Percentiles rank a stretch among this genome's conserved stretches.
Conservation (phyloP, 1,284 basidiomycete species). For the Fomitopsis betulina region DNA sequence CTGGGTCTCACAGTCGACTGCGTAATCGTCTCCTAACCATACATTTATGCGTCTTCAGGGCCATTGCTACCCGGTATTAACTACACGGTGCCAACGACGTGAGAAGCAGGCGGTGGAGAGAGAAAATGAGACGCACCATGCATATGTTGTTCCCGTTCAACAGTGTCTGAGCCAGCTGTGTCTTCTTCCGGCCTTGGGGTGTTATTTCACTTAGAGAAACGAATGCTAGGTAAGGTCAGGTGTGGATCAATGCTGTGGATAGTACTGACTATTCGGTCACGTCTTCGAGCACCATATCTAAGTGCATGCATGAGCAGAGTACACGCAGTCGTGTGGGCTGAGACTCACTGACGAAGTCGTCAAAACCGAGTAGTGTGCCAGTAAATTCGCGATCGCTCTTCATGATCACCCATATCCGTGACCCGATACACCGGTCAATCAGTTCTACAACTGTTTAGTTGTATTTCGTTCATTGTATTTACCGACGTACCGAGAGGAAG, state of each 20-base stretch:
- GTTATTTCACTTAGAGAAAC: slow-evolving; percentile 76
- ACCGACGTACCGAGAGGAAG: slow-evolving; percentile 43
- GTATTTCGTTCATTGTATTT: background rate
- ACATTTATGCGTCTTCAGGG: slow-evolving; percentile 42
- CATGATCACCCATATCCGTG: slow-evolving; percentile 95
- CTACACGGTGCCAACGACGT: slow-evolving; percentile 29
- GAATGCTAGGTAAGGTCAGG: background rate
- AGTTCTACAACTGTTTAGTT: slow-evolving; percentile 53
- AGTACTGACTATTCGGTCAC: slow-evolving; percentile 86
- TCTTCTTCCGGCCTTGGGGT: slow-evolving; percentile 78
- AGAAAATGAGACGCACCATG: slow-evolving; percentile 62
- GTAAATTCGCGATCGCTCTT: slow-evolving; percentile 95
- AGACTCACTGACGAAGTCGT: slow-evolving; percentile 98
- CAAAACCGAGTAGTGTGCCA: slow-evolving; percentile 94
- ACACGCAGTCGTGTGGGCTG: background rate
- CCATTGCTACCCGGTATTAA: slow-evolving; percentile 78
- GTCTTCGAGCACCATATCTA: slow-evolving; percentile 98
- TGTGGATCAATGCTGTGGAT: background rate
- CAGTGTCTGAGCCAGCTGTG: slow-evolving; percentile 84
- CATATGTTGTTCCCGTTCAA: slow-evolving; percentile 98
- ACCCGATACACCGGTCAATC: slow-evolving; percentile 93
- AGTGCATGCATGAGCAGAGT: background rate
- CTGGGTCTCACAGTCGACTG: too few relatives aligned
- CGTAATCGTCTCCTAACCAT: too few relatives aligned
- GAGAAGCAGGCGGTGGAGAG: background rate